Conservation (phyloP, 371 early-diverging fungal species). For the Fennellomyces sp. region DNA sequence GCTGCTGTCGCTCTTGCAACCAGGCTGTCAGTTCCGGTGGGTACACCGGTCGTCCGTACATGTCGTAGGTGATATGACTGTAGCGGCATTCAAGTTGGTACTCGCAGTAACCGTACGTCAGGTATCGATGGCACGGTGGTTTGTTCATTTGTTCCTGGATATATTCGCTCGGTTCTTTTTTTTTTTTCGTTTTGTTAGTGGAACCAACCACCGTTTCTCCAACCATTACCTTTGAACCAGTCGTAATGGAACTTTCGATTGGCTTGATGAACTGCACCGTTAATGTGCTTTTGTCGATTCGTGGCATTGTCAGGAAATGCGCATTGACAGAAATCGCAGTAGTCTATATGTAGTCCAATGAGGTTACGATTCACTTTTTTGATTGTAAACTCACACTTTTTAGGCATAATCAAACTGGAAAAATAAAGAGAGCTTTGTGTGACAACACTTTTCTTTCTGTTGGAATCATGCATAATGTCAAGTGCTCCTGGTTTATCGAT, state of each 20-base stretch:
- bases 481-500: no score
- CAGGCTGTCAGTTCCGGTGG: slow-evolving; percentile 32
- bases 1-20: slow-evolving; percentile 24
- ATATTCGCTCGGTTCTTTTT: slow-evolving; percentile 31
- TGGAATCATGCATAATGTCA: no score
- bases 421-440: neutral
- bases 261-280: slow-evolving; percentile 35
- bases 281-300: slow-evolving; percentile 44
- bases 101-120: slow-evolving; percentile 32
- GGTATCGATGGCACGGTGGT: slow-evolving; percentile 37
- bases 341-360: slow-evolving; percentile 30
- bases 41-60: slow-evolving; percentile 17
- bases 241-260: slow-evolving; percentile 45
- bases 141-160: slow-evolving; percentile 38
- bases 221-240: slow-evolving; percentile 40
- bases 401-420: neutral
- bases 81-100: slow-evolving; percentile 39
- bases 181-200: neutral
- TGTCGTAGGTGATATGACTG: slow-evolving; percentile 33
- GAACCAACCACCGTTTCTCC: neutral
- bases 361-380: no score
- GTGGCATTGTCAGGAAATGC: slow-evolving; percentile 49
- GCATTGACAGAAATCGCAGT: slow-evolving; percentile 51
- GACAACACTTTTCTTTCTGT: neutral
- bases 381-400: neutral